Evolutionary conservation across 2,329 filamentous ascomycete genomes (phyloP).

Genomic region (Waltergamsia citrina): DNA sequence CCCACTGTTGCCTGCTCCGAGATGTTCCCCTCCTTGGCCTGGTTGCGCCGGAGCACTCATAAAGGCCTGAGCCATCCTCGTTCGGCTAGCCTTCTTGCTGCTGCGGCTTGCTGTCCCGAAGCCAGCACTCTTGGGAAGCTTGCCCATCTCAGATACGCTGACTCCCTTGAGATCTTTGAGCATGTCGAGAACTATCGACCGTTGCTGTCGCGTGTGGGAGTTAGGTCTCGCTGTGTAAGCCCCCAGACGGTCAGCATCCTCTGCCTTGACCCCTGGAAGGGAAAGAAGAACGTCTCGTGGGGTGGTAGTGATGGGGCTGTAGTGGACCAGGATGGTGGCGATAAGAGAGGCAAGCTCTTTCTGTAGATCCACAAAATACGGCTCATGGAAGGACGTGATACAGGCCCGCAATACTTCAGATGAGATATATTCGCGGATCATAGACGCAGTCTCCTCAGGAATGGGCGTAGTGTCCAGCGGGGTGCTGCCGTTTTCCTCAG

Average conservation of each 20-base stretch:
- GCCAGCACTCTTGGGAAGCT: conserved; percentile 51
- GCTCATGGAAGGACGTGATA: conserved; percentile 84
- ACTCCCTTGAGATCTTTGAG: conserved; percentile 82
- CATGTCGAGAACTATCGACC: conserved; percentile 73
- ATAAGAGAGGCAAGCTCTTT: conserved; percentile 86
- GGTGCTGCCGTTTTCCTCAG: conserved; percentile 8
- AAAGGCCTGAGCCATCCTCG: conserved; percentile 57
- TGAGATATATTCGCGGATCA: conserved; percentile 82
- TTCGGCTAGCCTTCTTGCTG: conserved; percentile 36
- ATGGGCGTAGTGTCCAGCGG: conserved; percentile 34
- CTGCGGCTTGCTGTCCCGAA: conserved; percentile 15
- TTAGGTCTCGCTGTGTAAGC: conserved; percentile 48
- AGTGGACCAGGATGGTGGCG: conserved; percentile 72
- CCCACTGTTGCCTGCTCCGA: conserved; percentile 5
- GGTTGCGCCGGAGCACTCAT: conserved; percentile 25
- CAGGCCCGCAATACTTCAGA: conserved; percentile 83
- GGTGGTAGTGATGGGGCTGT: conserved; percentile 58
- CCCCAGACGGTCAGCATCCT: conserved; percentile 57
- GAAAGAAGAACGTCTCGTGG: conserved; percentile 69
- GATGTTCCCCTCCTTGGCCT: conserved; percentile 10
- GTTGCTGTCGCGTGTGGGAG: conserved; percentile 63
- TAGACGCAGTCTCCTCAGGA: conserved; percentile 44
- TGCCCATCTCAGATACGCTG: conserved; percentile 88
- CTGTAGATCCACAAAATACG: conserved; percentile 94
- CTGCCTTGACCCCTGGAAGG: conserved; percentile 64